Evolutionary conservation across 2,329 filamentous ascomycete species (phyloP), one percentile per base, ranked within the genome.

Genomic region (Fusarium pseudoanthophilum): DNA sequence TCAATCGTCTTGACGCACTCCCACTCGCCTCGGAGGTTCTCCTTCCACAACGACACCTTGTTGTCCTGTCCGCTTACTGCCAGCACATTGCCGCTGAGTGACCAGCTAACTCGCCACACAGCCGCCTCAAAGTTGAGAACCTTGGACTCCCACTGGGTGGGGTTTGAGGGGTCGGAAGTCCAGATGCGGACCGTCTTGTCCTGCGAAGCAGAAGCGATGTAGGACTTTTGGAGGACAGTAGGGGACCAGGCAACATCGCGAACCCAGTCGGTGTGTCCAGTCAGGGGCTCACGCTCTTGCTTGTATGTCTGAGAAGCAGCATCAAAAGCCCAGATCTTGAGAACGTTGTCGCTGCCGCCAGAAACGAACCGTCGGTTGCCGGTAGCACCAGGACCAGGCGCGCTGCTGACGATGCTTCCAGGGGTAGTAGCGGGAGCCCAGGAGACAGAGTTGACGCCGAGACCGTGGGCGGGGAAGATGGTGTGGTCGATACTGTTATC

Each of bases 111-210:
- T 63, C 96, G 91, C 96, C 96, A 99, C 67, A 97, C 89, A 52
- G 95, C 92, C 9, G 92, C 91, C 70, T 98, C 95, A 77, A 99
- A 97, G 78, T 92, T 90, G 73, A 99, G 88, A 45, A 93, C 90
- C 83, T 97, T 96, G 83, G 90, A 92, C 66, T 92, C 90, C 96
- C 96, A 99, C 78, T 94, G 90, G 30, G 88, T 89, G 21, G 90
- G 85, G 79, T 87, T 89, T 67, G 81, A 77, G 14, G 80, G 76
- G 78, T 94, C 92, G 34, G 89, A 92, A 15, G 95, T 98, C 96
- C 96, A 99, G 84, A 99, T 98, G 76, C 95, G 91, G 71, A 98
- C 95, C 14, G 95, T 98, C 88, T 97, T 97, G 83, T 99, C 96
- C 85, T 98, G 95, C 60, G 93, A 95, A 16, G 95, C 96, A 55